phyloP scores from a whole-genome alignment of 1,139 yeast species.

The Suhomyces choctaworum region DNA sequence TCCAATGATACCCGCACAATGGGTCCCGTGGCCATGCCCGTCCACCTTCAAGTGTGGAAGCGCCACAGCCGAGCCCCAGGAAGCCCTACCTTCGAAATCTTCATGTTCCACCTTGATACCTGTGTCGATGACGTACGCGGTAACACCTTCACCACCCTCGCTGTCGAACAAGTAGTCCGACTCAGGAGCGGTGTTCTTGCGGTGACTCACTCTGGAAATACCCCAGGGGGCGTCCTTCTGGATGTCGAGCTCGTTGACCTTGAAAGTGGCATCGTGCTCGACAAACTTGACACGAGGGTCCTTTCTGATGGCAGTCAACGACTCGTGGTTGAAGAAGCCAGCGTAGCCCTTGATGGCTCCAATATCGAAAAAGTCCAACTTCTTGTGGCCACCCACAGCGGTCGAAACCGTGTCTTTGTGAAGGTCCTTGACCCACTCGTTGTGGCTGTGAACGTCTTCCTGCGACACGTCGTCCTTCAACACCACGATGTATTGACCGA shows the following conservation, averaged over 20 bases:
- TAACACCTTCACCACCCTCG: conserved; percentile 89
- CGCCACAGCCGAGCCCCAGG: conserved; percentile 92
- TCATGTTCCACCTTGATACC: conserved; percentile 81
- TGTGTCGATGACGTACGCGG: conserved; percentile 89
- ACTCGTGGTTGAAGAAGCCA: conserved; percentile 33
- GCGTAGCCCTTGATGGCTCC: conserved; percentile 34
- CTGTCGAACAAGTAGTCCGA: conserved; percentile 35
- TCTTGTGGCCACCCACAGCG: conserved; percentile 1
- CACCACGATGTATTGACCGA: conserved; percentile 36
- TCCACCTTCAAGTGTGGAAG: conserved; percentile 78
- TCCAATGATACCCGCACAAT: conserved; percentile 84
- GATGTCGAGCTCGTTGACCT: conserved; percentile 34
- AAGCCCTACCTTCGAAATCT: conserved; percentile 90
- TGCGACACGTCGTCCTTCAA: conserved; percentile 30
- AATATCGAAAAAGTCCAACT: conserved; percentile 26
- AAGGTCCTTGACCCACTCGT: conserved; percentile 6
- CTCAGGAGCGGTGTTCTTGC: conserved; percentile 18
- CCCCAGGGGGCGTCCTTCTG: conserved; percentile 48
- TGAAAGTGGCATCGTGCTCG: conserved; percentile 37
- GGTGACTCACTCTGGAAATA: conserved; percentile 37
- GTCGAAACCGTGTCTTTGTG: conserved; percentile 2
- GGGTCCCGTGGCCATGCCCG: conserved; percentile 95
- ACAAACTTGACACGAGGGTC: conserved; percentile 36
- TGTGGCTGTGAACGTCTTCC: conserved; percentile 17
- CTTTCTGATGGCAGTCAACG: conserved; percentile 28